Evolutionary conservation across 2,329 filamentous ascomycete species (phyloP).

Genomic region (Sclerotinia nivalis): DNA sequence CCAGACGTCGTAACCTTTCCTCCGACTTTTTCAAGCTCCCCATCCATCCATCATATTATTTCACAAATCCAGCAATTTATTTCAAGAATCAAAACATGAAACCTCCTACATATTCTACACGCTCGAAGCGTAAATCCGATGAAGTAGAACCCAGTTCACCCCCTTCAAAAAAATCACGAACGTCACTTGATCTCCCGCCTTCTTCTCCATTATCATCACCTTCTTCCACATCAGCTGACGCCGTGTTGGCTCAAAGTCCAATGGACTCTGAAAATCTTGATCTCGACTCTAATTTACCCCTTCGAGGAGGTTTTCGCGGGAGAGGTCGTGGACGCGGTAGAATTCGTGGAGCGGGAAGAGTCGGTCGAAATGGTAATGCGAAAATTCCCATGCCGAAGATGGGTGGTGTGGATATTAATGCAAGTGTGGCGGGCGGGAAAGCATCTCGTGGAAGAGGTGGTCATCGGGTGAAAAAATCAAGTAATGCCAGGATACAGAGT

Average conservation of each 20-base stretch:
- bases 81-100: conserved; percentile 9
- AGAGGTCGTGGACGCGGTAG: conserved; percentile 34
- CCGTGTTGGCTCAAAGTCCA: conserved; percentile 15
- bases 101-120: conserved; percentile 22
- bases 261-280: conserved; percentile 17
- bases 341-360: conserved; percentile 31
- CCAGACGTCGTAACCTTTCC: not conserved
- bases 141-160: conserved; percentile 15
- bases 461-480: conserved; percentile 36
- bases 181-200: conserved; percentile 10
- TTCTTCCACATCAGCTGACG: conserved; percentile 22
- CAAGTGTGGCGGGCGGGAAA: conserved; percentile 24
- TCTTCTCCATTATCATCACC: conserved; percentile 22
- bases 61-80: not conserved
- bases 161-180: conserved; percentile 19
- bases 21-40: conserved; percentile 17
- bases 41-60: not conserved
- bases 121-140: conserved; percentile 22
- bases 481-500: conserved; percentile 37
- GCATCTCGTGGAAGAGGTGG: conserved; percentile 32
- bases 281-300: conserved; percentile 2
- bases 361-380: conserved; percentile 21
- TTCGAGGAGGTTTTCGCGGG: conserved; percentile 31
- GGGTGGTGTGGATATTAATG: conserved; percentile 1
- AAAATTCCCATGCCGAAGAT: not conserved